A percentile compares a stretch with the other conserved stretches of the same genome.
These are phyloP conservation scores for Cyberlindnera xylosilytica DNA, from an alignment of 805 yeast species.

Conservation along the genomic window DNA sequence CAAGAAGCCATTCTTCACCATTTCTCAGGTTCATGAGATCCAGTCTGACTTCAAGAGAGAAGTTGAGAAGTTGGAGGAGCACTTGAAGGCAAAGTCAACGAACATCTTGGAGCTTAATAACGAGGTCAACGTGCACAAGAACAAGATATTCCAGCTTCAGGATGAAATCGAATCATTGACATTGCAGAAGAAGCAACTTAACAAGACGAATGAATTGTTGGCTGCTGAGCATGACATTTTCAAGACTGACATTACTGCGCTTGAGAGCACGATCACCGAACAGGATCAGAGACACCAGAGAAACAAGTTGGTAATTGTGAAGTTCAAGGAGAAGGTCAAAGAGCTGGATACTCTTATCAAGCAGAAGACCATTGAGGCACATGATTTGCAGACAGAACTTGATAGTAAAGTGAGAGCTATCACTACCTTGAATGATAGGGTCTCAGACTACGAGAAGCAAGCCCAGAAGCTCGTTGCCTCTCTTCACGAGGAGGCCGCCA, in stretches of 20 bases:
- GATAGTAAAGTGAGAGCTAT: conserved; percentile 20
- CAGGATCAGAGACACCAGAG: conserved; percentile 17
- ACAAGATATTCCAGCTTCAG: conserved; percentile 18
- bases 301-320: conserved; percentile 17
- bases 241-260: conserved; percentile 17
- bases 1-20: conserved; percentile 27
- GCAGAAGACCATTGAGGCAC: conserved; percentile 10
- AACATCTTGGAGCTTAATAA: conserved; percentile 17
- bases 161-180: conserved; percentile 19
- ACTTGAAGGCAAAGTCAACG: conserved; percentile 19
- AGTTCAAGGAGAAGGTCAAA: conserved; percentile 22
- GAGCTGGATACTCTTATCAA: conserved; percentile 11
- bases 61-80: conserved; percentile 20
- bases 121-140: conserved; percentile 15
- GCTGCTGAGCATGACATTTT: conserved; percentile 21
- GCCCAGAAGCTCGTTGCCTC: conserved; percentile 12
- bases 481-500: conserved; percentile 12
- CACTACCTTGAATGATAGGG: conserved; percentile 12
- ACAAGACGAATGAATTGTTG: conserved; percentile 19
- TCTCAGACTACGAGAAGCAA: conserved; percentile 18
- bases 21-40: conserved; percentile 27
- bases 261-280: conserved; percentile 11
- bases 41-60: conserved; percentile 25
- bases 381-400: conserved; percentile 13
- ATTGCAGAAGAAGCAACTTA: conserved; percentile 19